phyloP scores from a whole-genome alignment of 2,329 filamentous ascomycete genomes.

The Alternaria sp. region DNA sequence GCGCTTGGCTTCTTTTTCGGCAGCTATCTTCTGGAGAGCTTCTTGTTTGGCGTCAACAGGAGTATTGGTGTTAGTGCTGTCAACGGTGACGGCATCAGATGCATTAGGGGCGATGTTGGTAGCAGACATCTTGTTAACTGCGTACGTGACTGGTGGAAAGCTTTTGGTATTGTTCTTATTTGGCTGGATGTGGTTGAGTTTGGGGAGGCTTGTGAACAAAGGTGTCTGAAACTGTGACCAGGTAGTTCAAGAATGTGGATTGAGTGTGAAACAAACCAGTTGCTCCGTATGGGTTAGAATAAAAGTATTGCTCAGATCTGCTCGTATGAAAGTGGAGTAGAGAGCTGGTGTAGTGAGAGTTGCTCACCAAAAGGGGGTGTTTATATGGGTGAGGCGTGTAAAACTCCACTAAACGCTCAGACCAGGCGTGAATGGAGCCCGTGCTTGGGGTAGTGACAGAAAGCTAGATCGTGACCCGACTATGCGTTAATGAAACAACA shows the following conservation, averaged over 20 bases:
- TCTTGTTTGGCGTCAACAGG: neutral
- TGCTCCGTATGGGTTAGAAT: neutral
- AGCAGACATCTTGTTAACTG: neutral
- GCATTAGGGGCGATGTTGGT: too few species aligned
- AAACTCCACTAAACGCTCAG: neutral
- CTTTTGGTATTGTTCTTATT: neutral
- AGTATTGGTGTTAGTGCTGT: neutral
- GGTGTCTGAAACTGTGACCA: neutral
- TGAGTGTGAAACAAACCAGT: neutral
- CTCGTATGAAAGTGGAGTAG: neutral
- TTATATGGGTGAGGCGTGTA: neutral
- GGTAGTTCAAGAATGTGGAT: neutral
- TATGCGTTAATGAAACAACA: neutral
- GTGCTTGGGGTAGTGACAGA: neutral
- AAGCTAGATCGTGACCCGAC: neutral
- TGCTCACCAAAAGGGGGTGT: neutral
- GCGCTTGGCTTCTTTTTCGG: neutral
- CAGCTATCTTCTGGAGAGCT: neutral
- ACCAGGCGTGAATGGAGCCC: neutral
- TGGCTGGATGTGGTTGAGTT: accelerated
- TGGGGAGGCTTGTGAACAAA: neutral
- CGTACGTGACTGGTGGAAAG: neutral
- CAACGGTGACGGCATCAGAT: neutral
- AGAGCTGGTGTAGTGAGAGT: neutral
- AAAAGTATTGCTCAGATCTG: too few species aligned